Conservation (phyloP, 2,329 filamentous ascomycete species). For the Pseudogymnoascus sp. region DNA sequence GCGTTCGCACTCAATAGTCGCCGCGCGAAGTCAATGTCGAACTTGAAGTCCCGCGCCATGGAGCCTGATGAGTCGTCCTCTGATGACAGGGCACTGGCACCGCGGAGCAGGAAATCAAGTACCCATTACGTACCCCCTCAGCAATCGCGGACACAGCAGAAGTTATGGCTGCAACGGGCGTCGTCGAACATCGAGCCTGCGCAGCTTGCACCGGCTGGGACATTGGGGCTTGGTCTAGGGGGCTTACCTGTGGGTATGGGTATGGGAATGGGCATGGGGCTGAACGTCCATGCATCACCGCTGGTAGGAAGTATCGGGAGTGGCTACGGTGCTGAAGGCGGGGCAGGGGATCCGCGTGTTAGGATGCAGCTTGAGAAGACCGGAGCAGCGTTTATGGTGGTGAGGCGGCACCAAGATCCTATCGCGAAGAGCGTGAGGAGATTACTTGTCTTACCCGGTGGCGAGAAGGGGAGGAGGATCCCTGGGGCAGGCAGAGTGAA, state of each 20-base stretch:
- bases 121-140: constrained; percentile 27
- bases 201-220: constrained; percentile 33
- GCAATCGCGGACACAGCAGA: constrained; percentile 64
- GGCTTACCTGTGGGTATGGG: constrained; percentile 20
- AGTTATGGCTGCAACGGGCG: constrained; percentile 64
- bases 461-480: constrained; percentile 43
- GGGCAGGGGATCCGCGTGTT: constrained; percentile 54
- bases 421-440: constrained; percentile 54
- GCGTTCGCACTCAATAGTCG: constrained; percentile 13
- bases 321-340: constrained; percentile 20
- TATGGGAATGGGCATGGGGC: constrained; percentile 24
- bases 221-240: constrained; percentile 28
- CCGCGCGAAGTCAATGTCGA: constrained; percentile 26
- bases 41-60: constrained; percentile 18
- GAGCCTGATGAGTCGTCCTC: constrained; percentile 33
- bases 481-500: constrained; percentile 29
- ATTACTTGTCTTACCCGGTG: constrained; percentile 43
- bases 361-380: constrained; percentile 59
- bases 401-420: constrained; percentile 64
- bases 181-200: constrained; percentile 63
- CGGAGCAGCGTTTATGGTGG: constrained; percentile 65
- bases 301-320: constrained; percentile 6
- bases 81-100: constrained; percentile 37
- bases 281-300: constrained; percentile 14
- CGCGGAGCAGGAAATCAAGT: constrained; percentile 29